Conservation (phyloP, 495 filamentous ascomycete genomes). For the Paragyromitra xinjiangensis region DNA sequence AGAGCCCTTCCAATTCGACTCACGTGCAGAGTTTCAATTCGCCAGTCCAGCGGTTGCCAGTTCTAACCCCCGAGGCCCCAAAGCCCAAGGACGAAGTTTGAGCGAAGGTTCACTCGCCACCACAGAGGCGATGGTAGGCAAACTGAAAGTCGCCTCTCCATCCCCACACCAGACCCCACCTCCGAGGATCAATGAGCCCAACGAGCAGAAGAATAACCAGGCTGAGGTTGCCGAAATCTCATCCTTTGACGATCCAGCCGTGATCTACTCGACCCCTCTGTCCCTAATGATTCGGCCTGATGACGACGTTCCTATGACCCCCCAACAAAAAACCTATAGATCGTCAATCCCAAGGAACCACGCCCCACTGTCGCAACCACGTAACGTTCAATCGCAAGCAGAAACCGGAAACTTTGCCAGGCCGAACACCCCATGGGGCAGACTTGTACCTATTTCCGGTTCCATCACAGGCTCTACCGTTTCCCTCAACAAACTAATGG, state of each 20-base stretch:
- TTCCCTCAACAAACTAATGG: slow-evolving; percentile 30
- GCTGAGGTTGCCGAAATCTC: slow-evolving; percentile 6
- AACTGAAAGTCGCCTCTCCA: slow-evolving; percentile 44
- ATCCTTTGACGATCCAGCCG: slow-evolving; percentile 33
- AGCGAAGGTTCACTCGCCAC: slow-evolving; percentile 38
- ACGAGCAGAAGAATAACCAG: neutral
- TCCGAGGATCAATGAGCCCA: slow-evolving; percentile 14
- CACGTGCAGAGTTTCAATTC: slow-evolving; percentile 15
- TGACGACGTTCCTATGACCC: neutral
- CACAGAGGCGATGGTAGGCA: slow-evolving; percentile 44
- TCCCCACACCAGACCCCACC: slow-evolving; percentile 23
- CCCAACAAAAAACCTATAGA: slow-evolving; percentile 6
- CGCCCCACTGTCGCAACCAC: slow-evolving; percentile 30
- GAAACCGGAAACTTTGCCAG: slow-evolving; percentile 28
- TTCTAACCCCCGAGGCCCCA: slow-evolving; percentile 6
- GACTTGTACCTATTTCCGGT: slow-evolving; percentile 44
- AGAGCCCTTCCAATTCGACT: slow-evolving; percentile 17
- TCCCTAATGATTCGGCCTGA: slow-evolving; percentile 18
- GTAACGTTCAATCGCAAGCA: slow-evolving; percentile 10
- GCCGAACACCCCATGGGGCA: slow-evolving; percentile 51
- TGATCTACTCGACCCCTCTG: slow-evolving; percentile 39
- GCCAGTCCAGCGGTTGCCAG: slow-evolving; percentile 18
- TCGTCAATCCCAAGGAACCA: slow-evolving; percentile 27
- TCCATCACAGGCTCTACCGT: slow-evolving; percentile 33
- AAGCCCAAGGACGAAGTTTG: slow-evolving; percentile 1